Evolutionary conservation across 2,329 filamentous ascomycete species (phyloP), one percentile per base, ranked within the genome.

Genomic region (Salinomyces thailandicus): DNA sequence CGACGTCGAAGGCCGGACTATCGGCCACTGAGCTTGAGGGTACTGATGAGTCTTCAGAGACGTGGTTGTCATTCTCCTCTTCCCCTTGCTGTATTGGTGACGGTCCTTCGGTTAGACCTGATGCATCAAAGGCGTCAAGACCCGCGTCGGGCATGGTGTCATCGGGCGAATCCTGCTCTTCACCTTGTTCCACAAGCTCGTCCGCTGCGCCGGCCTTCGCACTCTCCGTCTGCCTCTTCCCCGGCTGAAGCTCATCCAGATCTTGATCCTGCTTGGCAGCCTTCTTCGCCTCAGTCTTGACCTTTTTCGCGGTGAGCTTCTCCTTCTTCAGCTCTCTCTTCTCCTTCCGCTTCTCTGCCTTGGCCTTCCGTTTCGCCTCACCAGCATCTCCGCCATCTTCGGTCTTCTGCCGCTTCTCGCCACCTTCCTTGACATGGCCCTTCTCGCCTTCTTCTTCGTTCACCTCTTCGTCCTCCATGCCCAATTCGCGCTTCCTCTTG

Each of bases 401-500:
- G 5, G 52, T 57, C 50, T 67, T 68, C 36, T 61, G 62, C 52
- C 63, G 64, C 54, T 68, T 67, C 15, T 49, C 43, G 35, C 59
- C 56, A 36, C 63, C 53, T 3, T 58, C 58, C 41, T 62, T 57
- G 33, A 53, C 59, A 19, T 51, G 39, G 58, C 50, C 42, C 58
- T 15, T 16, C n/a, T 28, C 20, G 6, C 17, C 32, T 15, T 20
- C 54, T 9, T 55, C 46, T 29, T 59, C 58, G 15, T 54, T 58
- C 5, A 37, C 49, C 14, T 53, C 50, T 5, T 55, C 57, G 18
- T 57, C 54, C 2, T 54, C 52, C 35, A 81, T 75, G 36, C 77
- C 74, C 18, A 81, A 68, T 64, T 93, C 64, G 18, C 66, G 60
- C 53, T 69, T 93, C 41, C 85, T 75, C 68, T 93, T 93, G 52